Percentiles rank a stretch among this genome's conserved stretches.
Evolutionary conservation across 495 filamentous ascomycete species (phyloP).

Genomic region (Penicillium malachiteum): DNA sequence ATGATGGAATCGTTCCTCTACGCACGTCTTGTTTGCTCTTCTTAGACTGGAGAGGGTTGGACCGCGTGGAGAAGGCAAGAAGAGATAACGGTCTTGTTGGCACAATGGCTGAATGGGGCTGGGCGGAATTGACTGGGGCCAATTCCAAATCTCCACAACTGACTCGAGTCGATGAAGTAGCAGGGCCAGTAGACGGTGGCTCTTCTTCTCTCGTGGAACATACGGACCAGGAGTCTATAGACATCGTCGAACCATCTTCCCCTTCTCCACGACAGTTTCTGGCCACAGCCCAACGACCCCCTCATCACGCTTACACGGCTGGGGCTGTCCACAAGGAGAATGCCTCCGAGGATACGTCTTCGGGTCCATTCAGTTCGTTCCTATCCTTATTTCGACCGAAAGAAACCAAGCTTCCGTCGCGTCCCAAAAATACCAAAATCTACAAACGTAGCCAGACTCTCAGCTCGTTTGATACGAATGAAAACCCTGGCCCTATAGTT

Average conservation of each 20-base stretch:
- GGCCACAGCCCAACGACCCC: not conserved
- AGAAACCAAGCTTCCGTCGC: constrained; percentile 27
- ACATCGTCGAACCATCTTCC: constrained; percentile 8
- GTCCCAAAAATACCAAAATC: constrained; percentile 62
- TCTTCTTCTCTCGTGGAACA: not conserved
- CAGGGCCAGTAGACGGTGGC: constrained; percentile 19
- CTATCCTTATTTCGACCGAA: constrained; percentile 63
- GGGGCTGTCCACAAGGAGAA: constrained; percentile 13
- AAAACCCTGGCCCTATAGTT: constrained; percentile 30
- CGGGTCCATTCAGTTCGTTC: constrained; percentile 56
- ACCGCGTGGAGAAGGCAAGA: constrained; percentile 89
- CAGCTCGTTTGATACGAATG: constrained; percentile 39
- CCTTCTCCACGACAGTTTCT: constrained; percentile 26
- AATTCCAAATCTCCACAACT: constrained; percentile 58
- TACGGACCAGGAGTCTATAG: not conserved
- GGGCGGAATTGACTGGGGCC: constrained; percentile 87
- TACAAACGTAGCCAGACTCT: constrained; percentile 76
- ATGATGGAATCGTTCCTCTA: constrained; percentile 95
- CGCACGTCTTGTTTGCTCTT: constrained; percentile 96
- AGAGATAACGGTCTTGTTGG: constrained; percentile 89
- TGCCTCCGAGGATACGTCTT: constrained; percentile 18
- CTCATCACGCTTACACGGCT: constrained; percentile 5
- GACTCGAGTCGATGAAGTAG: constrained; percentile 25
- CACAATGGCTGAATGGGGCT: constrained; percentile 89
- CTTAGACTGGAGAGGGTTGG: constrained; percentile 92